phyloP scores from a whole-genome alignment of 169 alveolate species.

The Plasmodium vivax region DNA sequence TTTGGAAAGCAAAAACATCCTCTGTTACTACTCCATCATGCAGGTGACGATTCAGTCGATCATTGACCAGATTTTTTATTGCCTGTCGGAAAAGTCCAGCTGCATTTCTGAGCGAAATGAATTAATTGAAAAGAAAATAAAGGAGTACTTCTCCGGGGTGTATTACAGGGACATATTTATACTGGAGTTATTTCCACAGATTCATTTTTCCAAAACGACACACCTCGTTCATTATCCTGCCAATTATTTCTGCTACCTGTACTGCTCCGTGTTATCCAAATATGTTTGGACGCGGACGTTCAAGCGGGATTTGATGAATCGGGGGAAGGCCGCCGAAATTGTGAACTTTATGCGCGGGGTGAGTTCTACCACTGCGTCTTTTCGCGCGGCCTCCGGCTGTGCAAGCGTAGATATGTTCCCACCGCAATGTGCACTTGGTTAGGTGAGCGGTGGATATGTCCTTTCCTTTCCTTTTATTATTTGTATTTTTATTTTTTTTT shows the following conservation, averaged over 20 bases:
- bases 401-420: neutral
- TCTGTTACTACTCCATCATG: slow-evolving; percentile 50
- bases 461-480: too few relatives aligned
- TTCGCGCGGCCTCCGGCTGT: neutral
- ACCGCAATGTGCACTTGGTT: neutral
- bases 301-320: slow-evolving; percentile 3
- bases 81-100: slow-evolving; percentile 24
- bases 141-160: slow-evolving; percentile 32
- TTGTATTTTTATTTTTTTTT: neutral
- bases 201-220: slow-evolving; percentile 80
- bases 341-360: slow-evolving; percentile 62
- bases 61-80: slow-evolving; percentile 72
- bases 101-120: slow-evolving; percentile 27
- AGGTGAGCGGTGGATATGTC: neutral
- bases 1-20: slow-evolving; percentile 45
- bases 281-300: slow-evolving; percentile 67
- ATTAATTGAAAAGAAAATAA: slow-evolving; percentile 57
- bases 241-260: slow-evolving; percentile 82
- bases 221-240: slow-evolving; percentile 85
- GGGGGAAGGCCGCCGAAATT: neutral
- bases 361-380: neutral
- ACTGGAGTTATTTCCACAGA: slow-evolving; percentile 73
- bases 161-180: slow-evolving; percentile 52
- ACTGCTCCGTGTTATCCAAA: slow-evolving; percentile 68
- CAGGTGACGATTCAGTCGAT: slow-evolving; percentile 68